Base-by-base conservation (phyloP, 345 rosid species). In the Gossypium australe region DNA sequence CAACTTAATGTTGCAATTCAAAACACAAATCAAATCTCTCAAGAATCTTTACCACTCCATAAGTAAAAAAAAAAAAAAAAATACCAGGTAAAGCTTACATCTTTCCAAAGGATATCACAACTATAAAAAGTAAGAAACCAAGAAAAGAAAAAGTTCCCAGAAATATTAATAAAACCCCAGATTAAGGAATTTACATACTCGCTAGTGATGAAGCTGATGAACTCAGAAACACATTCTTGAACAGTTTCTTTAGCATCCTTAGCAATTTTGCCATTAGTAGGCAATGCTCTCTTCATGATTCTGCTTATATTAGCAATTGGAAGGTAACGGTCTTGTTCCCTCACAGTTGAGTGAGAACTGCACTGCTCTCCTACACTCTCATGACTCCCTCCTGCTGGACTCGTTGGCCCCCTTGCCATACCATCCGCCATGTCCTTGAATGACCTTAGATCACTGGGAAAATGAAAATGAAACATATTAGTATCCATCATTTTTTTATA, bases 261-360 rank as follows among this genome's bases (percentile, higher is more conserved):
- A 0, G 75, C 67, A 13, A 72, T 72, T 59, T 72, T 72, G 24
- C 75, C 75, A 45, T 72, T 72, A 22, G 24, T 0, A 43, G 75
- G 75, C 41, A 72, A 44, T 2, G 67, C 75, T 61, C 47, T 72
- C 75, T 72, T 72, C 75, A 72, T 72, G 55, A 72, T 72, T n/a
- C 75, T 61, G 27, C 75, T 72, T 43, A 72, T 59, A 45, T 72
- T 72, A 44, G 75, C 75, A 72, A 72, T 72, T 48, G 75, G 75
- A 2, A 72, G 75, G 55, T 44, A 72, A 45, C 75, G 75, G 14
- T 72, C 75, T 1, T 72, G 75, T 43, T 72, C 75, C 57, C 43
- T 72, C 43, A 59, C 67, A 24, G 14, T 45, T 41, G 75, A 72
- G 75, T 24, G 75, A 24, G 75, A 51, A 45, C 75, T 67, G 56